Evolutionary conservation across 768 basidiomycete genomes (phyloP), one percentile per base, ranked within the genome.

Genomic region (Trametes villosa): DNA sequence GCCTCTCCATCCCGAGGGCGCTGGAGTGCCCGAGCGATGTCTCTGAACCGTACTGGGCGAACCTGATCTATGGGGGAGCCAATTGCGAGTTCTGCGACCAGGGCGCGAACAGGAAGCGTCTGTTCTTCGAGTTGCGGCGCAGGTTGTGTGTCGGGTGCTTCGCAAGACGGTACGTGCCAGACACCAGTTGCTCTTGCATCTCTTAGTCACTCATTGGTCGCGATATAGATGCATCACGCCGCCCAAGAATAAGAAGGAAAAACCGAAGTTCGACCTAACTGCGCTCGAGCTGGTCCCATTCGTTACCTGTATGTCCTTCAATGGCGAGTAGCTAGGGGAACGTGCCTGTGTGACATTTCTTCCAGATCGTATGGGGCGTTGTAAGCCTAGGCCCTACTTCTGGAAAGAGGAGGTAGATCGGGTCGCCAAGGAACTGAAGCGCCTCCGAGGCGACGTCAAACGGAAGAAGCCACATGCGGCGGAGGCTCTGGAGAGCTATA

Each of bases 11-110:
- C 26, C 31, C 46, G 3, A 49, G 33, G 26, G 24, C 63, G 11
- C 64, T 61, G 1, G 45, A 53, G 1, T 62, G 61, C 33, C 64
- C 64, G 6, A 24, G 34, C 4, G 26, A 58, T 26, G 30, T 65
- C 29, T 40, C 48, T 26, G 64, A 65, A 40, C 56, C 57, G 2
- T 49, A 17, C 31, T 65, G 63, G 36, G 64, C 64, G 20, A 58
- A 59, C 33, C 56, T 65, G 13, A 26, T 44, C 22, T 65, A 54
- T 47, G 42, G 42, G 5, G 42, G 22, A 20, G 5, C 17, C 42
- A 44, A 44, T 15, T 44, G 42, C 42, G n/a, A 44, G 42, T 9
- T n/a, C n/a, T 44, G 42, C 42, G 42, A 11, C n/a, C 7, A 20
- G 18, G 11, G 11, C 42, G 42, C 11, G n/a, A n/a, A n/a, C n/a